phyloP scores from a whole-genome alignment of 176 grass and related monocot species.

The sorghum (Sorghum bicolor) region DNA sequence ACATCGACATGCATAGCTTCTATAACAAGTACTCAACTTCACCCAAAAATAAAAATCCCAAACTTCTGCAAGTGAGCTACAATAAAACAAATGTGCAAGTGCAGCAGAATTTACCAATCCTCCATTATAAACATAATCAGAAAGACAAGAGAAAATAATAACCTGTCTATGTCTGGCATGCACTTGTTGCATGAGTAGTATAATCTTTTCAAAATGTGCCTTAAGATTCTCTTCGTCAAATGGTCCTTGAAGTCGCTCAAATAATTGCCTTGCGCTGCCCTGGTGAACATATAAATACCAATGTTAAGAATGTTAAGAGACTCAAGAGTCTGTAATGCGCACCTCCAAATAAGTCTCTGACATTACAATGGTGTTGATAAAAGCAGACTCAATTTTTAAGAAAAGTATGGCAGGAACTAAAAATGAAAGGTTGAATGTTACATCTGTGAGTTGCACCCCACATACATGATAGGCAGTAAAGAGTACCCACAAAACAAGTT shows the following conservation, averaged over 20 bases:
- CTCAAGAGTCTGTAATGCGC: neutral
- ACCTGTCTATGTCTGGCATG: constrained; percentile 69
- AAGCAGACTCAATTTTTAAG: neutral
- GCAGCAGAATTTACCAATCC: neutral
- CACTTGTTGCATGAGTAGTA: constrained; percentile 60
- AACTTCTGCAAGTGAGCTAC: neutral
- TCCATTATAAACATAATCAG: neutral
- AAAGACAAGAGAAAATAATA: constrained; percentile 28
- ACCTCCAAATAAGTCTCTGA: neutral
- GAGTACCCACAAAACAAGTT: neutral
- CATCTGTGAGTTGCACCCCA: constrained; percentile 14
- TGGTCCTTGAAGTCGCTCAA: constrained; percentile 88
- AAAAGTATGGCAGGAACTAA: neutral
- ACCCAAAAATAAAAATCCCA: neutral
- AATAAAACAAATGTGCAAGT: constrained; percentile 2
- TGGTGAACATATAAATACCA: constrained; percentile 38
- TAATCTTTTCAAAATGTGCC: constrained; percentile 91
- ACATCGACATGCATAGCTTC: constrained; percentile 14
- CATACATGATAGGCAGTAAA: constrained; percentile 19
- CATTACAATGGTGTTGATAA: neutral
- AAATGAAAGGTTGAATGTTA: constrained; percentile 11
- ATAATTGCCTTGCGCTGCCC: constrained; percentile 88
- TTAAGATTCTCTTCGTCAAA: constrained; percentile 84
- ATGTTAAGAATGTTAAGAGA: constrained; percentile 5
- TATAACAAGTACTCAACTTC: neutral